These are phyloP conservation scores for Penicillium robsamsonii DNA, from an alignment of 495 filamentous ascomycete species.

Conservation along the genomic window DNA sequence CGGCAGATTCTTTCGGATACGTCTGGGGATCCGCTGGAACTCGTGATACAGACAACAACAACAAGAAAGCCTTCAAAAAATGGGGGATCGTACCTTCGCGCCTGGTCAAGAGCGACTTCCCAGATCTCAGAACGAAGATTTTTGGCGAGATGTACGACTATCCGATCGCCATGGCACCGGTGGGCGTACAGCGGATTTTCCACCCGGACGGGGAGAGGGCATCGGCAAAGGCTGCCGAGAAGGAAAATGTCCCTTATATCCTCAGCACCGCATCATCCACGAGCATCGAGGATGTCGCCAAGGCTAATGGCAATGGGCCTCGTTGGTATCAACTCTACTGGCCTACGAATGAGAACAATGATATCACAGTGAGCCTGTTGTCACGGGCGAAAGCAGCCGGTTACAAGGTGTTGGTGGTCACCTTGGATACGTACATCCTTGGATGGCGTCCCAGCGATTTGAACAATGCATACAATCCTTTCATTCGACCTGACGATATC, in stretches of 20 bases:
- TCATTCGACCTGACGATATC: slow-evolving; percentile 46
- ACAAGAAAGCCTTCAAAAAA: slow-evolving; percentile 39
- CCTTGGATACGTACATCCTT: slow-evolving; percentile 59
- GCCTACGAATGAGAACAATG: slow-evolving; percentile 46
- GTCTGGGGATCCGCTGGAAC: slow-evolving; percentile 39
- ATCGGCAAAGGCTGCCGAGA: slow-evolving; percentile 40
- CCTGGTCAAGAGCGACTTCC: slow-evolving; percentile 22
- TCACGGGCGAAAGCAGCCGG: slow-evolving; percentile 51
- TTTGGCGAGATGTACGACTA: slow-evolving; percentile 27
- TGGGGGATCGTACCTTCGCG: slow-evolving; percentile 39
- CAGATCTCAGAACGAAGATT: slow-evolving; percentile 14
- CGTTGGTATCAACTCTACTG: slow-evolving; percentile 65
- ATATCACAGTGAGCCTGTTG: slow-evolving; percentile 53
- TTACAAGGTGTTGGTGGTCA: slow-evolving; percentile 57
- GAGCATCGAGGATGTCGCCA: slow-evolving; percentile 46
- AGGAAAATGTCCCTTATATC: slow-evolving; percentile 49
- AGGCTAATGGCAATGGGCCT: slow-evolving; percentile 33
- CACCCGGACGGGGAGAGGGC: slow-evolving; percentile 46
- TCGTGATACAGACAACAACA: slow-evolving; percentile 36
- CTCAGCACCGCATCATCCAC: slow-evolving; percentile 47
- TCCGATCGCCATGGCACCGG: slow-evolving; percentile 51
- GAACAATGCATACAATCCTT: slow-evolving; percentile 52
- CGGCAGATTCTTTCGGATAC: slow-evolving; percentile 36
- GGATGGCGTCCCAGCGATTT: slow-evolving; percentile 60
- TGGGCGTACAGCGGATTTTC: slow-evolving; percentile 54